Evolutionary conservation across 169 alveolate species (phyloP).

Genomic region (Cystoisospora suis): DNA sequence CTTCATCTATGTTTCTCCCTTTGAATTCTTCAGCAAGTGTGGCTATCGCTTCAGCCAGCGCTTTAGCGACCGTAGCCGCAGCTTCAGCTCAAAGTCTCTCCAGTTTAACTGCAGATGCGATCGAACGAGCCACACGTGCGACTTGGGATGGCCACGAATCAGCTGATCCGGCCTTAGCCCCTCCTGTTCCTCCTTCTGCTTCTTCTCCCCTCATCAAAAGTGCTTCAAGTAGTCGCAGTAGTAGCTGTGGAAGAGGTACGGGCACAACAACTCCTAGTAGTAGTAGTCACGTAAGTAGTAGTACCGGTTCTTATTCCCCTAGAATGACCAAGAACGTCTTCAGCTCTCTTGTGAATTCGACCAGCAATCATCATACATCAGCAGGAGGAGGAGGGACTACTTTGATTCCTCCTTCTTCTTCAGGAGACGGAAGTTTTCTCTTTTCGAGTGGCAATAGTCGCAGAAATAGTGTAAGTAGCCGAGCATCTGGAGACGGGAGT

Average conservation of each 20-base stretch:
- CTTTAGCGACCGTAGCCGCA: no score
- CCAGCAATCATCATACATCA: neutral
- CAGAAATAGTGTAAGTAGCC: no score
- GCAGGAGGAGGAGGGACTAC: neutral
- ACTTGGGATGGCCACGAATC: constrained; percentile 79
- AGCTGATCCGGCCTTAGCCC: constrained; percentile 75
- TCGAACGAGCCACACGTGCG: constrained; percentile 72
- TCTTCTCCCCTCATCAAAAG: neutral
- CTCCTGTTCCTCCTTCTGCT: constrained; percentile 72
- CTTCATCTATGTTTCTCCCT: no score
- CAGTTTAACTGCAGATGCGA: constrained; percentile 24
- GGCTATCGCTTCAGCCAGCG: no score
- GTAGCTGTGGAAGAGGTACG: neutral
- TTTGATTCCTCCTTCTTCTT: neutral
- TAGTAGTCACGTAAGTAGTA: neutral
- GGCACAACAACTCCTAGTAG: neutral
- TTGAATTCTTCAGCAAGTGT: no score
- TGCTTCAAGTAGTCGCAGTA: neutral
- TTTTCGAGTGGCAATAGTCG: no score
- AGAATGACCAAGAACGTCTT: neutral
- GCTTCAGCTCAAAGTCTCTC: neutral
- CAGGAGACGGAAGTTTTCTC: neutral
- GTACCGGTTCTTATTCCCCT: neutral
- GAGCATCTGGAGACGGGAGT: no score
- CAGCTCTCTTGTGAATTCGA: neutral